Percentiles rank a stretch among this genome's conserved stretches.
Conservation (phyloP, 768 basidiomycete genomes). For the Arthromyces matolae region DNA sequence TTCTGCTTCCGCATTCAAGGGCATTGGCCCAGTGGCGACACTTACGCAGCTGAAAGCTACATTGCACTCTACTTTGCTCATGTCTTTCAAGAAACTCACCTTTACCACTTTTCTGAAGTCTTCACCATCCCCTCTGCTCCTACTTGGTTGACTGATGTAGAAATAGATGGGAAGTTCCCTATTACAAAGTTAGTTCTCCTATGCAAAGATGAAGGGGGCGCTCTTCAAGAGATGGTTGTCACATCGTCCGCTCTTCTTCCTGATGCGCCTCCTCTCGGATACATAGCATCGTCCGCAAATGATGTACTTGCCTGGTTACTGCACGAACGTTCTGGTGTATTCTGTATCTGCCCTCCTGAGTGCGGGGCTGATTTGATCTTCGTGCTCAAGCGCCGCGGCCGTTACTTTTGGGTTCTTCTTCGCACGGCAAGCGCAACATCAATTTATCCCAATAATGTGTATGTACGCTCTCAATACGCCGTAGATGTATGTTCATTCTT, state of each 20-base stretch:
- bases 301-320: constrained; percentile 1
- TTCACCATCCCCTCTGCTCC: not conserved
- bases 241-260: not conserved
- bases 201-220: not conserved
- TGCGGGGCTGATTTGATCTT: constrained; percentile 2
- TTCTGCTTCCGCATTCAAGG: not conserved
- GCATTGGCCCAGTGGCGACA: constrained; percentile 1
- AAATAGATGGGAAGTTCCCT: too few species aligned
- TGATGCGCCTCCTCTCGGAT: not conserved
- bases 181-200: not conserved
- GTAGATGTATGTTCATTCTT: too few species aligned
- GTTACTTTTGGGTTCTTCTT: not conserved
- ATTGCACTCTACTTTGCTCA: not conserved
- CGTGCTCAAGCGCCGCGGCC: not conserved
- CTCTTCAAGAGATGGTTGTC: not conserved
- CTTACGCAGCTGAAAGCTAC: not conserved
- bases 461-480: too few species aligned
- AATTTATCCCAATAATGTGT: not conserved
- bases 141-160: not conserved
- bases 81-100: not conserved
- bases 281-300: not conserved
- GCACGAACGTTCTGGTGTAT: not conserved
- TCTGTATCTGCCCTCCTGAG: not conserved
- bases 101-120: not conserved
- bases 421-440: not conserved